A percentile compares a stretch with the other conserved stretches of the same genome.
phyloP scores from a whole-genome alignment of 192 early-diverging fungal species.

The Mortierella hygrophila region DNA sequence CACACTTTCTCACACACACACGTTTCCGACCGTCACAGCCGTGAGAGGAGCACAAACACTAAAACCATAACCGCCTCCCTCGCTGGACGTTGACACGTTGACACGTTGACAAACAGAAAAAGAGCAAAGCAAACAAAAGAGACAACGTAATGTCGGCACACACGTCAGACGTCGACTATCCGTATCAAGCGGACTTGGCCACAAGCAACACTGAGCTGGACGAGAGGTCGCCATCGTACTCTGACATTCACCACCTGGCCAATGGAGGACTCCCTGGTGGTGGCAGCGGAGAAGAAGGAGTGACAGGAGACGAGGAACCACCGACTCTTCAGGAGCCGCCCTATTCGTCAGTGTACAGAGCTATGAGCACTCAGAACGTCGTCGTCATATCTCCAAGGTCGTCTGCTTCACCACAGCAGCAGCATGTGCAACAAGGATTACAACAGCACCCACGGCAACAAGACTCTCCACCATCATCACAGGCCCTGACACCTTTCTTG shows the following conservation, averaged over 20 bases:
- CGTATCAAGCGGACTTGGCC: background rate
- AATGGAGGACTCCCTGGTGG: background rate
- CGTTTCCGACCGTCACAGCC: too few species aligned
- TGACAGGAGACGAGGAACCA: background rate
- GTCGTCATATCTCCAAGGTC: slow-evolving; percentile 4
- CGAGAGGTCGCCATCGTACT: slow-evolving; percentile 36
- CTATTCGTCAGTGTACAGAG: slow-evolving; percentile 3
- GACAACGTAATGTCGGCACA: background rate
- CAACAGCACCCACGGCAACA: background rate
- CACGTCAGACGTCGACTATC: background rate
- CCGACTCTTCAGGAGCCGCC: slow-evolving; percentile 15
- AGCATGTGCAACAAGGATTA: background rate
- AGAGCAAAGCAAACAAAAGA: background rate
- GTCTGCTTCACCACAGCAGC: background rate
- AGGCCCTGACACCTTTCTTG: background rate
- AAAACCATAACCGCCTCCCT: background rate
- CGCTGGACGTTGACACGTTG: background rate
- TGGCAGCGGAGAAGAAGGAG: background rate
- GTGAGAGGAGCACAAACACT: background rate
- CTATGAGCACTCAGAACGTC: slow-evolving; percentile 8
- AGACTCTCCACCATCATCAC: background rate
- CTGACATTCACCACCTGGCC: slow-evolving; percentile 21
- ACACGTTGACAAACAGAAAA: background rate
- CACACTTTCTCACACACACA: too few species aligned
- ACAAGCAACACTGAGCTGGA: background rate